Base-by-base conservation (phyloP, 768 basidiomycete species). In the Dioszegia crocea region DNA sequence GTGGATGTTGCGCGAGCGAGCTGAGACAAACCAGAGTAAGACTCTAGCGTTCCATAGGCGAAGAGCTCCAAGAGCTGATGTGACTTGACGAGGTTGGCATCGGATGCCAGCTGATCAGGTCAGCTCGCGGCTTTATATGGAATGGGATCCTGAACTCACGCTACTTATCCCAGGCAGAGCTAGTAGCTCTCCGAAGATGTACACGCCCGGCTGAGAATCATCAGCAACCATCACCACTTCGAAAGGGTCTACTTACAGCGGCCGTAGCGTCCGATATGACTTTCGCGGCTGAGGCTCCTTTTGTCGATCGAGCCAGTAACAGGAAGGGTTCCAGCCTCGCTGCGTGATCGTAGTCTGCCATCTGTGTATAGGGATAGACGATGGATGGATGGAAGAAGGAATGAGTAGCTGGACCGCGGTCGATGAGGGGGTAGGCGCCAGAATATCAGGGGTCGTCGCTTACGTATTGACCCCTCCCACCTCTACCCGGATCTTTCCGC, bases 231-330 rank as follows among this genome's bases (percentile, higher is more conserved):
- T 26, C 43, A 6, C 16, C 17, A 30, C 19, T 21, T 2, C 36
- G 11, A 24, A 30, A 27, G 16, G 38, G 24, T 30, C 49, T 9
- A 65, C 77, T 49, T 38, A 78, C 77, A 0, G 93, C 89, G 43
- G 88, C 83, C 24, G 88, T 91, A 55, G 86, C 93, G 71, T 96
- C 88, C 68, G 85, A 82, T 29, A 93, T 79, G 39, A 76, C 61
- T 73, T 93, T 92, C 5, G 90, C 92, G 0, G 92, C 91, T 0
- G 88, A 90, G 0, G 91, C 91, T 1, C 94, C 94, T 71, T 90
- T 93, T 10, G 88, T 84, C 0, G 89, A 88, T 74, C 93, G 92
- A 3, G 87, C 90, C 79, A 97, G 90, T 60, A 97, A 83, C 41
- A 96, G 76, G 77, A 88, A 96, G 0, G 91, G 91, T 78, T 97